Base-by-base conservation (phyloP, 2,329 filamentous ascomycete species). In the Dichotomopilus funicola region DNA sequence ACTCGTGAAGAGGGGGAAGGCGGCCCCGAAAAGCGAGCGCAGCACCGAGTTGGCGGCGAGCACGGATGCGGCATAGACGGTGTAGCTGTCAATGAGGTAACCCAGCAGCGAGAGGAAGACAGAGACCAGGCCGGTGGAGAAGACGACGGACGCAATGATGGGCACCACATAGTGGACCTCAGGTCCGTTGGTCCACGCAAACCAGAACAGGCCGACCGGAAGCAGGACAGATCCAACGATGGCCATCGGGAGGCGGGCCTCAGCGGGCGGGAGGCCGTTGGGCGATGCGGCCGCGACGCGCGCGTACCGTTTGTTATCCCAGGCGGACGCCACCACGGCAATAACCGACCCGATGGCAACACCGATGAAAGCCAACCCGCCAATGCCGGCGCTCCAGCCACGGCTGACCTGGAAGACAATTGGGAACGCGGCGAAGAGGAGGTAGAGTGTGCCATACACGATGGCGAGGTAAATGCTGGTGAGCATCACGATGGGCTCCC, bases 31-130 rank as follows among this genome's bases (percentile, higher is more conserved):
- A 11, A 88, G 71, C 0, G 85, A 88, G 56, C 88, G 82, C 9
- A 91, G 72, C 33, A 91, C 81, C 1, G 83, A 78, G 69, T 85
- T 89, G 48, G 86, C 87, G 2, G 88, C 88, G 7, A 91, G 74
- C 0, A 85, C 87, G 0, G 84, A 88, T 0, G 88, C 88, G 0
- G 89, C 88, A 60, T 86, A 92, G 63, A 91, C 86, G 51, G 85
- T 85, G 68, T 89, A 84, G 5, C 82, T 73, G 64, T 88, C 86
- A 58, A 88, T 80, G 10, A 88, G 76, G 69, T 88, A 88, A 70
- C 82, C 86, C 65, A 83, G 77, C 46, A 83, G 70, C 5, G 75
- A 75, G n/a, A 88, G 70, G 73, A 88, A 89, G 38, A 88, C 81
- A 35, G 86, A 68, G 1, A 87, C 81, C 47, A 80, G 67, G 5